Evolutionary conservation across 331 rosid species (phyloP).

Genomic region (Quercus phellos): DNA sequence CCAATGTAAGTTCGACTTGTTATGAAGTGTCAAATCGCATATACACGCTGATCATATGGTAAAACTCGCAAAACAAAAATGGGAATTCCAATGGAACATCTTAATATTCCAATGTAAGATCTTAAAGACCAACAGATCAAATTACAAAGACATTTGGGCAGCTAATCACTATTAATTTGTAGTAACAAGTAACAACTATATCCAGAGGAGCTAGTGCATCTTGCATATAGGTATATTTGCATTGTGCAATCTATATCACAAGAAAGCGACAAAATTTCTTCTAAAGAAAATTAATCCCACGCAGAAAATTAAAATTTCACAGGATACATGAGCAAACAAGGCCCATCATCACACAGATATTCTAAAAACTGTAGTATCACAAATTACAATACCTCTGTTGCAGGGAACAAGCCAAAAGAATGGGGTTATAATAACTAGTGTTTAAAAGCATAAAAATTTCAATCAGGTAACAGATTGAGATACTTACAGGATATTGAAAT

Average conservation of each 20-base stretch:
- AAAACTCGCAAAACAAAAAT: neutral
- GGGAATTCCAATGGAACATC: neutral
- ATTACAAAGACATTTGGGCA: too few relatives aligned
- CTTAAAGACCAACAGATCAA: neutral
- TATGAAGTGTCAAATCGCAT: neutral
- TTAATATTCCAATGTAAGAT: neutral
- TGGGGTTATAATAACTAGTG: too few relatives aligned
- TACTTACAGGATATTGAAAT: slow-evolving; percentile 65
- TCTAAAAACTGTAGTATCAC: too few relatives aligned
- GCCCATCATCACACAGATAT: too few relatives aligned
- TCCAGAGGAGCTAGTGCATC: neutral
- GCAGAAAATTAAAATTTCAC: too few relatives aligned
- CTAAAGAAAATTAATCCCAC: too few relatives aligned
- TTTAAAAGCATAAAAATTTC: neutral
- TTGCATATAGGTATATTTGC: neutral
- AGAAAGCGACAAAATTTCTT: neutral
- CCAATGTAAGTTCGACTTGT: neutral
- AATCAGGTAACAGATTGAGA: neutral
- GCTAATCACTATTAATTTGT: too few relatives aligned
- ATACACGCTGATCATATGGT: neutral
- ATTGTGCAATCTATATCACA: neutral
- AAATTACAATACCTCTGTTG: too few relatives aligned
- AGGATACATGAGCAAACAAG: too few relatives aligned
- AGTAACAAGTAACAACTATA: neutral
- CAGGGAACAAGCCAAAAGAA: too few relatives aligned